Base-by-base conservation (phyloP, 1,284 basidiomycete species). In the Trichosporon sp. region DNA sequence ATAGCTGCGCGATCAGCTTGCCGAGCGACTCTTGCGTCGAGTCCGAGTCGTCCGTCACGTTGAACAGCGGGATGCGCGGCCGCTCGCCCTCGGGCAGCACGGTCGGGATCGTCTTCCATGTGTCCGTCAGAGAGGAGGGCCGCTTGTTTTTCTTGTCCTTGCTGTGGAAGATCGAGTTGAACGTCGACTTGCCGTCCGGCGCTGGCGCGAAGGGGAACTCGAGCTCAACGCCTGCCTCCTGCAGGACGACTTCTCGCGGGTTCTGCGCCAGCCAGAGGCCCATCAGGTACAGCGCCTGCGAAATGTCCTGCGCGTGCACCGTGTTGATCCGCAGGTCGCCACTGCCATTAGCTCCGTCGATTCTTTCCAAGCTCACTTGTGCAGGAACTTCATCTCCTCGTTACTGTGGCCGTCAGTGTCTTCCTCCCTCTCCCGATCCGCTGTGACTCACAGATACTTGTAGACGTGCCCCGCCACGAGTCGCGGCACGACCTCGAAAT, bases 311-410 rank as follows among this genome's bases (percentile, higher is more conserved):
- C 7, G 90, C 86, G 78, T 96, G 93, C 46, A 94, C 86, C 0
- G 91, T 93, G 80, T 95, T 88, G 65, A 90, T 90, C 4, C 91
- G 88, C 73, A 94, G 88, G 80, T 91, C 93, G 35, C 92, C 90
- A 31, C 80, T 82, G 70, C 10, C 14, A 71, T 74, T 61, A 75
- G 76, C 40, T 31, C 12, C 32, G 19, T 19, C 19, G 8, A 1
- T 8, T 4, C 2, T 1, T 4, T 5, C 4, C 12, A 65, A 70
- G 51, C 76, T 73, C 63, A 77, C 80, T 78, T 90, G 80, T 84
- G 92, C 88, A 93, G 86, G 35, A 90, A 92, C 81, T 92, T 93
- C 91, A 96, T 92, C 3, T 93, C 92, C 78, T 92, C 90, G 78
- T 92, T 89, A 79, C 79, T 79, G 73, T 14, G 21, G 14, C 5